Evolutionary conservation across 2,329 filamentous ascomycete genomes (phyloP), one percentile per base, ranked within the genome.

Genomic region (Claviceps monticola): DNA sequence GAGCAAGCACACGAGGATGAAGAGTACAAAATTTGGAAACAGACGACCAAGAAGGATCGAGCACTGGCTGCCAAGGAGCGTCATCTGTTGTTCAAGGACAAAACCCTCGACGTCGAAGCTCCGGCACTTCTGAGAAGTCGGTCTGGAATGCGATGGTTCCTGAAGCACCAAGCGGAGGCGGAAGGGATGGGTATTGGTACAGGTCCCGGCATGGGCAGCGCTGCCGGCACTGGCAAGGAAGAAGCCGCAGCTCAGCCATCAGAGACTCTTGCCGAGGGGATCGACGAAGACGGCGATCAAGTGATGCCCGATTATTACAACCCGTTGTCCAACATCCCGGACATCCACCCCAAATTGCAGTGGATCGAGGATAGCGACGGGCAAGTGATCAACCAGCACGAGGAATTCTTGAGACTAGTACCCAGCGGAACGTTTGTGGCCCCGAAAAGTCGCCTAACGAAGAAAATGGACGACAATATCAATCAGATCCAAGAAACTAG

Each of bases 21-120:
- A 53, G 91, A 96, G 63, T 95, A 93, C 70, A 95, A 94, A 65
- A 86, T 93, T 38, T 98, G 94, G 93, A 98, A 97, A 71, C 91
- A 97, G 67, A 88, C 95, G 42, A 98, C 93, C 2, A 97, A 97
- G 70, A 96, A 93, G 64, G 90, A 95, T 61, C 83, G 93, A 56
- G 93, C 93, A 4, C 72, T 85, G 23, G 81, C 91, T 50, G 86
- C 93, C 54, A 88, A 90, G 56, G 88, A 95, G 64, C 80, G 93
- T 36, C 83, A 89, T 66, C 80, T 86, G 41, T 78, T 98, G 14
- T 95, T 98, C 69, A 85, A 84, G 55, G 86, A 84, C 49, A 84
- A 89, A 60, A 87, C 83, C 61, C 74, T 98, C 48, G 95, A 96
- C 62, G 67, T 78, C 0, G 93, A 98, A 34, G 88, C 94, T 56